Conservation (phyloP, 148 eudicot species). For the Vaccinium vitisidaea region DNA sequence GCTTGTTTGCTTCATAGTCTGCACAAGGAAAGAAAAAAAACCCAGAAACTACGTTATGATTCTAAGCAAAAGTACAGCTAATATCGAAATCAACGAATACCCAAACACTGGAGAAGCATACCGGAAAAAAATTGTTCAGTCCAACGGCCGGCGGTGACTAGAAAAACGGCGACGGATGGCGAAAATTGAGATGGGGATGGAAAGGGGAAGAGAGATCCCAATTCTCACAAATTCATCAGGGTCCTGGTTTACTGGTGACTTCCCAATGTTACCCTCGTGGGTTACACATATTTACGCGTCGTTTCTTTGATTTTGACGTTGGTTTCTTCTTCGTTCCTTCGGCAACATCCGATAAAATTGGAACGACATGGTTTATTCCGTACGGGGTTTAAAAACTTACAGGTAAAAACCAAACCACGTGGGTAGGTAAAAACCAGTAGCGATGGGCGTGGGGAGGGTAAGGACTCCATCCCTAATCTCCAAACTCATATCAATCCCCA, state of each 20-base stretch:
- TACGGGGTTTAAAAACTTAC: not conserved
- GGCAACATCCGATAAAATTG: too few species aligned
- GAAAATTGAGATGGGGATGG: not conserved
- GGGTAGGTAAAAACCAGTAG: too few species aligned
- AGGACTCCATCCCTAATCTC: too few species aligned
- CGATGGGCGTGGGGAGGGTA: too few species aligned
- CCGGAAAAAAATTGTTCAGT: not conserved
- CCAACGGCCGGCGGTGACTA: not conserved
- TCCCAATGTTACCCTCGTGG: not conserved
- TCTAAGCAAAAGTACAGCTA: not conserved
- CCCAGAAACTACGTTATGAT: not conserved
- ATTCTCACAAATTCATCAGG: not conserved
- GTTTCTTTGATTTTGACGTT: not conserved
- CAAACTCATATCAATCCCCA: too few species aligned
- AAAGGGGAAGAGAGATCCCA: not conserved
- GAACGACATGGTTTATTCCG: not conserved
- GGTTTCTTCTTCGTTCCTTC: not conserved
- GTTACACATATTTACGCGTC: not conserved
- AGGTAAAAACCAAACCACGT: not conserved
- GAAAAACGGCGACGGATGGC: not conserved
- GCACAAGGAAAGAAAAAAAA: not conserved
- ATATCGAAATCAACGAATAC: not conserved
- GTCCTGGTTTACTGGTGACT: not conserved
- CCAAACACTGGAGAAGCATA: not conserved
- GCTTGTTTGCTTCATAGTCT: slow-evolving; percentile 21